These are phyloP conservation scores for Halophytophthora polymorphica DNA, from an alignment of 352 stramenopile genomes.

Conservation along the genomic window DNA sequence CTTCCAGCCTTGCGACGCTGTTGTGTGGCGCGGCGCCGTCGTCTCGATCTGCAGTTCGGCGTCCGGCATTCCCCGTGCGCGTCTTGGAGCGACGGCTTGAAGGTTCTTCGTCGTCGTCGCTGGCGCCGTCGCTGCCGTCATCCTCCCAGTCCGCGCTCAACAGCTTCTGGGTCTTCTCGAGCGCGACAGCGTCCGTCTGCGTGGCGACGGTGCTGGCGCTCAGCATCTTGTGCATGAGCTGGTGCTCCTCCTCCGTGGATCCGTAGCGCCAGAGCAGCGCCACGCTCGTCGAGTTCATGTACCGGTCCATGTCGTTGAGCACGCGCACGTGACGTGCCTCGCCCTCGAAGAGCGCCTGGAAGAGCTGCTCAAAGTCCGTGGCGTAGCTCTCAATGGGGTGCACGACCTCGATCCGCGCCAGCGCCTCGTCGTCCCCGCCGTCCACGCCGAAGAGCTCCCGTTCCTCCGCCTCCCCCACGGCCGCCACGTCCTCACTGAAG, in stretches of 20 bases:
- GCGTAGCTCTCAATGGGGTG: conserved; percentile 53
- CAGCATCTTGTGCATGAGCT: conserved; percentile 60
- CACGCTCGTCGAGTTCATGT: conserved; percentile 66
- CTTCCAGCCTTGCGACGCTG: conserved; percentile 8
- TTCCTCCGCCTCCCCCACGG: conserved; percentile 36
- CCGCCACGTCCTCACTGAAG: conserved; percentile 34
- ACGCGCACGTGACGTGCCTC: conserved; percentile 36
- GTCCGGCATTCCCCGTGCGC: background rate
- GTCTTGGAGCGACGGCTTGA: background rate
- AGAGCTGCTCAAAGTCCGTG: conserved; percentile 60
- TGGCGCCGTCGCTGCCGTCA: conserved; percentile 12
- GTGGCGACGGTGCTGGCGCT: conserved; percentile 27
- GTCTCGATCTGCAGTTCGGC: conserved; percentile 1
- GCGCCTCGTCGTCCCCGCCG: conserved; percentile 25
- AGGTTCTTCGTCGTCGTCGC: conserved; percentile 11
- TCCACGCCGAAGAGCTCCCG: conserved; percentile 44
- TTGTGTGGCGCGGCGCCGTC: conserved; percentile 3
- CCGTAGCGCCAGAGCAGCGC: conserved; percentile 68
- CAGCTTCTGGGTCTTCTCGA: conserved; percentile 12
- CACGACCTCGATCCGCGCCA: conserved; percentile 34
- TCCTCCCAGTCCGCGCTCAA: conserved; percentile 14
- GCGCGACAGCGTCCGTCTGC: conserved; percentile 28
- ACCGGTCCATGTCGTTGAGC: conserved; percentile 61
- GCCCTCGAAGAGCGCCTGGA: conserved; percentile 35
- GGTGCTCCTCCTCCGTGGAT: conserved; percentile 41